A percentile compares a stretch with the other conserved stretches of the same genome.
Evolutionary conservation across 225 moss, liverwort and hornwort genomes (phyloP).

Genomic region (Anthoceros angustus): DNA sequence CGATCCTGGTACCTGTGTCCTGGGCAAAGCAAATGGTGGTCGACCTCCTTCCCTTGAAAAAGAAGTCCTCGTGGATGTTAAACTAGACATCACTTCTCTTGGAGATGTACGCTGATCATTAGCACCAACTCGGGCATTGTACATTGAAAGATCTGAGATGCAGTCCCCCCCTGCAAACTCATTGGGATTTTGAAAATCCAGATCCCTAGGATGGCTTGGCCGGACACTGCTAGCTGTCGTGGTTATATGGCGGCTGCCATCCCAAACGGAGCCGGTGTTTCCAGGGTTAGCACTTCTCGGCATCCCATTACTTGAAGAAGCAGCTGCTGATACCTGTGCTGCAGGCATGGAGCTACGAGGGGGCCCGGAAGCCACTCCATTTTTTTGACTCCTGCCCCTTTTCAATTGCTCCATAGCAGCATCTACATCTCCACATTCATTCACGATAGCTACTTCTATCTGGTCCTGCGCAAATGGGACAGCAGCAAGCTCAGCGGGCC

Average conservation of each 20-base stretch:
- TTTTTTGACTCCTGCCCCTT: constrained; percentile 6
- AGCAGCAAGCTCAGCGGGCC: not conserved
- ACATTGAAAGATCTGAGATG: constrained; percentile 21
- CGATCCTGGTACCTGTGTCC: too few relatives aligned
- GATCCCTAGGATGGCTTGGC: constrained; percentile 17
- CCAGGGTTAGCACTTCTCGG: not conserved
- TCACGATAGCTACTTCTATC: constrained; percentile 26
- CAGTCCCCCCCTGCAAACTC: constrained; percentile 18
- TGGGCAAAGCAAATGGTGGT: constrained; percentile 7
- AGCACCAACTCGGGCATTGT: constrained; percentile 24
- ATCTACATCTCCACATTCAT: constrained; percentile 24
- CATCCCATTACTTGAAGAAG: not conserved
- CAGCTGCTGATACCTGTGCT: constrained; percentile 2
- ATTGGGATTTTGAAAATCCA: constrained; percentile 25
- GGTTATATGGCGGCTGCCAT: constrained; percentile 15
- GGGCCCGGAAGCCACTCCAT: constrained; percentile 15
- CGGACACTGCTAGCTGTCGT: constrained; percentile 18
- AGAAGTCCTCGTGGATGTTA: constrained; percentile 9
- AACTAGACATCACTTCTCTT: constrained; percentile 9
- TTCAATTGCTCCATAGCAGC: constrained; percentile 25
- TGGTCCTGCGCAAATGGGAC: constrained; percentile 18
- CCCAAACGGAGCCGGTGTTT: constrained; percentile 14
- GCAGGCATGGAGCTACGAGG: constrained; percentile 8
- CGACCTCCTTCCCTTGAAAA: constrained; percentile 9
- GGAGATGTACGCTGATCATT: constrained; percentile 14